Percentiles rank a stretch among this genome's conserved stretches.
These are phyloP conservation scores for Ceratocystis harringtonii DNA, from an alignment of 2,329 filamentous ascomycete genomes.

Conservation along the genomic window DNA sequence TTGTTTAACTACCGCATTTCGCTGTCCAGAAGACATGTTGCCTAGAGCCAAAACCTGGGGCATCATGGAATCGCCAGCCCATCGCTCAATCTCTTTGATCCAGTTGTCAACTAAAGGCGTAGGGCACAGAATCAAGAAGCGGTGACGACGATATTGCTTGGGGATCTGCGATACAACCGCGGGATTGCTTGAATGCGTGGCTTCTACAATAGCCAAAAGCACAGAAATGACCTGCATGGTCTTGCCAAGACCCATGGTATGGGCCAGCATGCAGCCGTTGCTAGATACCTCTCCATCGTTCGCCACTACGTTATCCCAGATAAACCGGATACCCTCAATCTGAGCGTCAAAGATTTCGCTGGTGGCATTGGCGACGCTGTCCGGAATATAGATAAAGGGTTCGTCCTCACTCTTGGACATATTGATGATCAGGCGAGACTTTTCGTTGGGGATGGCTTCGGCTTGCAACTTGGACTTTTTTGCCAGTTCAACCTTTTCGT, in stretches of 20 bases:
- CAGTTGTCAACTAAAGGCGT: constrained; percentile 66
- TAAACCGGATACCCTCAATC: constrained; percentile 64
- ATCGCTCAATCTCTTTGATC: constrained; percentile 52
- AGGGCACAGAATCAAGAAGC: constrained; percentile 62
- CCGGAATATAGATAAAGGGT: constrained; percentile 48
- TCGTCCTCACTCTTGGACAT: constrained; percentile 45
- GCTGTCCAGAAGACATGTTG: neutral
- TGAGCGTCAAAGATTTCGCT: constrained; percentile 62
- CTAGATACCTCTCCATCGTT: constrained; percentile 29
- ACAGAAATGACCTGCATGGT: constrained; percentile 82
- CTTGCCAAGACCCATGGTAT: constrained; percentile 86
- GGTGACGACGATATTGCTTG: constrained; percentile 41
- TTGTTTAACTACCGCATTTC: constrained; percentile 14
- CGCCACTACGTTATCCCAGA: constrained; percentile 71
- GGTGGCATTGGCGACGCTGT: constrained; percentile 37
- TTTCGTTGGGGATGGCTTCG: constrained; percentile 32
- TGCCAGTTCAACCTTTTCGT: constrained; percentile 34
- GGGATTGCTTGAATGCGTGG: constrained; percentile 43
- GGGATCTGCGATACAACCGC: constrained; percentile 53
- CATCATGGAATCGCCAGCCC: constrained; percentile 26
- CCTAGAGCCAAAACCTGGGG: neutral
- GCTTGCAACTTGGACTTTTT: constrained; percentile 22
- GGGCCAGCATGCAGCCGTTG: constrained; percentile 69
- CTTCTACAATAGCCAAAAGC: constrained; percentile 57
- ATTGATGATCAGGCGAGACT: constrained; percentile 47